Conservation (phyloP, 1,139 yeast species). For the Blastobotrys persicus region DNA sequence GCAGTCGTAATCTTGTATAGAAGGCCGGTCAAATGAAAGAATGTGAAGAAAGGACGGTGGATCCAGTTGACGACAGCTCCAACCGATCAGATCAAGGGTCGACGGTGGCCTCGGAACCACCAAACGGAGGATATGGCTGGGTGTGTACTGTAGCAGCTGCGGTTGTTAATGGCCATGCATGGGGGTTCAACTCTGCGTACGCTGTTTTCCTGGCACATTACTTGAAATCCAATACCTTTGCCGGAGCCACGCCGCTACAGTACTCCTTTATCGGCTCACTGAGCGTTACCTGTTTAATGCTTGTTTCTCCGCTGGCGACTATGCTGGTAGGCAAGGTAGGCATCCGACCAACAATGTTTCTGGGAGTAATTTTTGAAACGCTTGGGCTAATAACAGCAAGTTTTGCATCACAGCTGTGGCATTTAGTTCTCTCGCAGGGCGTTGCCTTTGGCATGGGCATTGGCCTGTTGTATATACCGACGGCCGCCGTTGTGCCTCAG, state of each 20-base stretch:
- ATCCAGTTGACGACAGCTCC: too few relatives aligned
- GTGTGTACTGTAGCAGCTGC: slow-evolving; percentile 56
- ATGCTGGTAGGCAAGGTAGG: slow-evolving; percentile 41
- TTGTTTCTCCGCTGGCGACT: slow-evolving; percentile 53
- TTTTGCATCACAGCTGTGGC: slow-evolving; percentile 59
- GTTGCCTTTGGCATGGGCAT: slow-evolving; percentile 61
- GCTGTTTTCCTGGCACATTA: slow-evolving; percentile 67
- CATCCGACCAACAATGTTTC: slow-evolving; percentile 40
- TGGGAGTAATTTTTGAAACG: slow-evolving; percentile 54
- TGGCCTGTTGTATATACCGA: slow-evolving; percentile 59
- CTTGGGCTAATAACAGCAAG: slow-evolving; percentile 64
- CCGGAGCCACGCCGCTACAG: slow-evolving; percentile 57
- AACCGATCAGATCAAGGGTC: too few relatives aligned
- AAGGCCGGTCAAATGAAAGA: too few relatives aligned
- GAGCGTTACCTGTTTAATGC: slow-evolving; percentile 56
- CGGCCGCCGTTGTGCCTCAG: slow-evolving; percentile 51
- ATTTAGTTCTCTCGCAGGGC: slow-evolving; percentile 69
- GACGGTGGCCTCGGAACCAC: too few relatives aligned
- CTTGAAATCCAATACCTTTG: slow-evolving; percentile 46
- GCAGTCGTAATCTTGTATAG: too few relatives aligned
- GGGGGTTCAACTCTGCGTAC: slow-evolving; percentile 74
- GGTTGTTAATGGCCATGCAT: slow-evolving; percentile 55
- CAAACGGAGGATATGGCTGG: slow-evolving; percentile 76
- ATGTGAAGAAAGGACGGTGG: too few relatives aligned
- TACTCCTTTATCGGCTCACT: slow-evolving; percentile 72